phyloP scores from a whole-genome alignment of 176 grass and related monocot species.

The Lolium rigidum region DNA sequence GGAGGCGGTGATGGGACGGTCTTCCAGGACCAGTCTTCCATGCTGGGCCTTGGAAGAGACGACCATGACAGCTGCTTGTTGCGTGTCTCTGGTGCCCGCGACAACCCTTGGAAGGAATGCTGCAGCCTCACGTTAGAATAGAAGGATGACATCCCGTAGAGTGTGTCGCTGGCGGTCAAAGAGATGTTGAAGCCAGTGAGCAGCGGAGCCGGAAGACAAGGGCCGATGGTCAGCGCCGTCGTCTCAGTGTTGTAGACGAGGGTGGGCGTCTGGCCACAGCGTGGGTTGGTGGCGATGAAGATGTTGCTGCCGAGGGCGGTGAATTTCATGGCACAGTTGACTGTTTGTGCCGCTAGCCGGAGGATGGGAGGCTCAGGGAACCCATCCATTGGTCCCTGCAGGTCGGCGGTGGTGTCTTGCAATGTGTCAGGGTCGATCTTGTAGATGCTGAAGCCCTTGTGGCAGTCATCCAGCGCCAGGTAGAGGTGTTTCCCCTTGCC shows the following conservation, averaged over 20 bases:
- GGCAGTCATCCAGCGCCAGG: slow-evolving; percentile 28
- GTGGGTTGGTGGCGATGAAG: slow-evolving; percentile 9
- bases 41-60: not conserved
- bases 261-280: not conserved
- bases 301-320: not conserved
- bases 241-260: slow-evolving; percentile 11
- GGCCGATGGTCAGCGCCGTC: slow-evolving; percentile 15
- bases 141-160: not conserved
- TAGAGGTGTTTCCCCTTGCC: too few relatives aligned
- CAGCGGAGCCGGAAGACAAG: not conserved
- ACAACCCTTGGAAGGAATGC: not conserved
- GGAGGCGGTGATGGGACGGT: not conserved
- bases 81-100: not conserved
- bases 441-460: slow-evolving; percentile 23
- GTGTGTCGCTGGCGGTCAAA: not conserved
- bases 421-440: not conserved
- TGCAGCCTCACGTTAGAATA: not conserved
- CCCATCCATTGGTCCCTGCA: not conserved
- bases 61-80: not conserved
- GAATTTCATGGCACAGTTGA: not conserved
- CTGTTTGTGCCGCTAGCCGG: not conserved
- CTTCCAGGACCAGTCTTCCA: not conserved
- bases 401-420: not conserved
- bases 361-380: not conserved
- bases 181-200: not conserved